A percentile compares a stretch with the other conserved stretches of the same genome.
Conservation (phyloP, 2,329 filamentous ascomycete genomes). For the Hymenoscyphus repandus region DNA sequence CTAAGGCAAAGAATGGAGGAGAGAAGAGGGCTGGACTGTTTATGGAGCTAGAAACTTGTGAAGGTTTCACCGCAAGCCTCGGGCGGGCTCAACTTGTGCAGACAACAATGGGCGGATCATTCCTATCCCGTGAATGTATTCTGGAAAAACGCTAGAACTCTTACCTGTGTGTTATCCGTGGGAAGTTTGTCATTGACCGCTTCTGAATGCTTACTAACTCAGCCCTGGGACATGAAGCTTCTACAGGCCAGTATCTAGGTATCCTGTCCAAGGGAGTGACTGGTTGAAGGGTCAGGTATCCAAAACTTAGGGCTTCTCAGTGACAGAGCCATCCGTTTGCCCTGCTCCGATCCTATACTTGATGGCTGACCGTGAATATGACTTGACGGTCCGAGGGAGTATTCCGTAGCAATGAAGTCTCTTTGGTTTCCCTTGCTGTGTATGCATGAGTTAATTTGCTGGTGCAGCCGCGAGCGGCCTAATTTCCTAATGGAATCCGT, state of each 20-base stretch:
- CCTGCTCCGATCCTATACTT: neutral
- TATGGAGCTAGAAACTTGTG: conserved; percentile 7
- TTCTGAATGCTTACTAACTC: conserved; percentile 7
- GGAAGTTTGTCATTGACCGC: conserved; percentile 9
- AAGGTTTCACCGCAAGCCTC: conserved; percentile 26
- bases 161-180: conserved; percentile 9
- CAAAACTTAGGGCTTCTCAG: no score
- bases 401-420: conserved; percentile 4
- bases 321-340: no score
- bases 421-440: conserved; percentile 1
- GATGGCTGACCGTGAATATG: neutral
- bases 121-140: conserved; percentile 16
- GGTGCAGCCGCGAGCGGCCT: conserved; percentile 8
- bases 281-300: no score
- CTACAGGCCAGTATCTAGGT: neutral
- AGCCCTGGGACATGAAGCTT: conserved; percentile 8
- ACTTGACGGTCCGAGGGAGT: neutral
- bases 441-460: conserved; percentile 6
- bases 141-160: conserved; percentile 25
- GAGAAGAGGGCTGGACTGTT: neutral
- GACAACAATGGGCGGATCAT: conserved; percentile 12
- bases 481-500: neutral
- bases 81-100: conserved; percentile 18
- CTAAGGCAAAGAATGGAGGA: conserved; percentile 7
- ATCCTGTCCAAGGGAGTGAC: conserved; percentile 6